phyloP scores from a whole-genome alignment of 495 filamentous ascomycete species.

The Pyronema omphalodes region DNA sequence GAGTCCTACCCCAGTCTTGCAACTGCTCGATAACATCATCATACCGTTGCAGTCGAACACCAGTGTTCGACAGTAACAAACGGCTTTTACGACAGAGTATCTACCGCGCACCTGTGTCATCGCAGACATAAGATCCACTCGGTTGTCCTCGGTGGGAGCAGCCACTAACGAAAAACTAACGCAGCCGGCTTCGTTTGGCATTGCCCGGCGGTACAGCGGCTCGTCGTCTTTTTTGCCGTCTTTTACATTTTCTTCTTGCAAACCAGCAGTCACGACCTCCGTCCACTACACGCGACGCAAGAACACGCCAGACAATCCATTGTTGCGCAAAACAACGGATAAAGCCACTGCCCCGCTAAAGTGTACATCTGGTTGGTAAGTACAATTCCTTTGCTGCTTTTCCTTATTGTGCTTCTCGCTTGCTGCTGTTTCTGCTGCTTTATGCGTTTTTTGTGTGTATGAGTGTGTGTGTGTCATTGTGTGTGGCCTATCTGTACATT shows the following conservation, averaged over 20 bases:
- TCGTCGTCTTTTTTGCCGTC: neutral
- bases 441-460: too few relatives aligned
- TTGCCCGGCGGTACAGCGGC: slow-evolving; percentile 4
- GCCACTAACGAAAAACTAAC: slow-evolving; percentile 3
- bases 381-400: slow-evolving; percentile 2
- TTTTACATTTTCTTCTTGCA: neutral
- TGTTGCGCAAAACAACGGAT: neutral
- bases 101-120: neutral
- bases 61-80: too few relatives aligned
- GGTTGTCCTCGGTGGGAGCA: slow-evolving; percentile 1
- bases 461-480: too few relatives aligned
- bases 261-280: slow-evolving; percentile 6
- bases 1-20: too few relatives aligned
- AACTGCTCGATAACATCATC: too few relatives aligned
- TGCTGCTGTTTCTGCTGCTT: too few relatives aligned
- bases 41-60: too few relatives aligned
- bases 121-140: neutral
- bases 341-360: too few relatives aligned
- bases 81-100: too few relatives aligned
- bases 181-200: neutral
- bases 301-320: neutral
- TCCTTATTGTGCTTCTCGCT: neutral
- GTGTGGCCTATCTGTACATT: too few relatives aligned
- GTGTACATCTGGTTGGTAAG: neutral
- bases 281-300: neutral